Base-by-base conservation (phyloP, 768 basidiomycete genomes). In the Daedaleopsis nitida region DNA sequence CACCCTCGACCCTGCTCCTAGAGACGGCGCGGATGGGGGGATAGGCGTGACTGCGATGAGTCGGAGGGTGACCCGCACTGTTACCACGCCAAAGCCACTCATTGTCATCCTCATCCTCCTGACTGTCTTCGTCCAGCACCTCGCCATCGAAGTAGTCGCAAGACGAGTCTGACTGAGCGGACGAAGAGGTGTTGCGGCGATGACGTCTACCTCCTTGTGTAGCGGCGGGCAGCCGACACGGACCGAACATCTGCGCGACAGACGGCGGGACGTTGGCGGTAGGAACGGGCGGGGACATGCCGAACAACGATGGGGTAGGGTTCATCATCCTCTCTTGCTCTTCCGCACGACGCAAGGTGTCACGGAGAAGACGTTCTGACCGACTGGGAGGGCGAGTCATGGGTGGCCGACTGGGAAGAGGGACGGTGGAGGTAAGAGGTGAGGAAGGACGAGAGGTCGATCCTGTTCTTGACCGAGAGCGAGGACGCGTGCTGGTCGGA, bases 331-430 rank as follows among this genome's bases (percentile, higher is more conserved):
- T 73, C 69, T 75, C 68, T 65, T 76, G 72, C 75, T 77, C 76
- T 50, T 78, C 82, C 65, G 78, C 85, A 50, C 81, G 76, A 32
- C 76, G 72, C 55, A 87, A 79, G 11, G 86, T 80, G 63, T 86
- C 80, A 53, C 85, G 76, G 52, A 87, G 76, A 49, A 87, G 79
- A 11, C 79, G 77, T 66, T 86, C 82, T 5, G 83, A 84, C 57
- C 83, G 77, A 38, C 81, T 81, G 0, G 83, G 74, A 0, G 83
- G 77, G 52, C 80, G 77, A 17, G 70, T 58, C 51, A 72, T 70
- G 9, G 70, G 68, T 50, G 70, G 67, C 21, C 71, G 66, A 52
- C 56, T 12, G 17, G 68, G 65, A 35, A 37, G 65, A 52, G 54
- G 64, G 64, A 67, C 65, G 45, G 53, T 52, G 60, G 70, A 59